Evolutionary conservation across 139 green algal species (phyloP).

Genomic region (Eudorina sp.): DNA sequence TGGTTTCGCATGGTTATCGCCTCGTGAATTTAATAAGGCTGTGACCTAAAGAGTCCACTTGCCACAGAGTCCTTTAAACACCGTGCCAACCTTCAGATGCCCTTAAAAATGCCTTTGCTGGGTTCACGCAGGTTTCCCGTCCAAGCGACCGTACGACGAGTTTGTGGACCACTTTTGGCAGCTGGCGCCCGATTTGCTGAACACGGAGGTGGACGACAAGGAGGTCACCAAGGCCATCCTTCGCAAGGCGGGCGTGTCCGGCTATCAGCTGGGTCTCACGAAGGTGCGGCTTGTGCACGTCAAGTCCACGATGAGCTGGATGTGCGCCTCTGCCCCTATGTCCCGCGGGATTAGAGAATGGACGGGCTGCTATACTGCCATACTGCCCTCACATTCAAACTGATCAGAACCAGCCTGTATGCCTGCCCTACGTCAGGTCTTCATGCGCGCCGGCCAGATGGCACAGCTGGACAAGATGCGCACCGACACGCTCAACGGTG

Average conservation of each 20-base stretch:
- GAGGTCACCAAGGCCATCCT: slow-evolving; percentile 61
- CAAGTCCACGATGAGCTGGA: too few species aligned
- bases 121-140: slow-evolving; percentile 85
- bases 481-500: slow-evolving; percentile 86
- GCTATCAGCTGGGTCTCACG: slow-evolving; percentile 87
- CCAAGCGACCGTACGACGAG: slow-evolving; percentile 87
- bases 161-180: slow-evolving; percentile 97
- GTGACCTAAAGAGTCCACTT: not conserved
- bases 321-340: too few species aligned
- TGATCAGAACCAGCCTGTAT: too few species aligned
- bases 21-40: not conserved
- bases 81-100: not conserved
- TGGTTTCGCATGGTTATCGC: not conserved
- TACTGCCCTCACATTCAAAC: too few species aligned
- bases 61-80: not conserved
- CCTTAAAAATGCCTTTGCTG: not conserved
- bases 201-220: slow-evolving; percentile 70
- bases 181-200: slow-evolving; percentile 77
- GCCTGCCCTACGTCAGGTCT: slow-evolving; percentile 77
- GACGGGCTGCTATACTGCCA: too few species aligned
- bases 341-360: too few species aligned
- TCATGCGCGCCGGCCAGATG: slow-evolving; percentile 93
- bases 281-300: too few species aligned
- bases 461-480: slow-evolving; percentile 93
- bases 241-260: slow-evolving; percentile 56